Base-by-base conservation (phyloP, 2,329 filamentous ascomycete genomes). In the Teratosphaeria nubilosa region DNA sequence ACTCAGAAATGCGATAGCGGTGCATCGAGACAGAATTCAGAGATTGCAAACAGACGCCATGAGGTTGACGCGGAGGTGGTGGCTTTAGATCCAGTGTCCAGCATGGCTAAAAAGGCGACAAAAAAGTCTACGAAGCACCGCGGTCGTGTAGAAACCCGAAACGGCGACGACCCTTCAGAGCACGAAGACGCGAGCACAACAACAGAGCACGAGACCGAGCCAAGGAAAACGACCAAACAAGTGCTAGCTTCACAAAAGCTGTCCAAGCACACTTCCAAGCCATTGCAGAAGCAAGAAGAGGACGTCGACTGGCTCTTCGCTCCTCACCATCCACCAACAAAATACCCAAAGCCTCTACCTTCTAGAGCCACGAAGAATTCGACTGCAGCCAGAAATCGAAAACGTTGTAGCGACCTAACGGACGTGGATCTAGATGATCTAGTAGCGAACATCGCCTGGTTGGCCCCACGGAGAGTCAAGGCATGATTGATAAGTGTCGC, bases 391-490 rank as follows among this genome's bases (percentile, higher is more conserved):
- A 37, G 25, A 11, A 14, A 45, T 51, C 50, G 50, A 6, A 57
- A 5, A 2, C 6, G 27, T 16, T 27, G 51, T 30, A 37, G 54
- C 13, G 59, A 60, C 16, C 22, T 60, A n/a, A 45, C 52, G n/a
- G 66, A 66, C 22, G 60, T 68, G 32, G 68, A 70, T 53, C 55
- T 70, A 13, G 68, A 70, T 53, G 66, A 70, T 52, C 56, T 70
- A 30, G 56, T 69, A 11, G 62, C 62, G 48, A 66, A 63, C 31
- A 65, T 70, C 45, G 65, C 63, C 4, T 54, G 59, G 16, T 64
- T 65, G 54, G 66, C 56, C 1, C n/a, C 57, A 37, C 32, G 25
- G 16, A 27, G 22, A 31, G 14, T 22, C 2, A 55, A 45, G 16
- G 34, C 51, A 16, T 30, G 25, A 34, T 53, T 7, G 25, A 30